phyloP scores from a whole-genome alignment of 148 eudicot species.

The Vaccinium darrowii region DNA sequence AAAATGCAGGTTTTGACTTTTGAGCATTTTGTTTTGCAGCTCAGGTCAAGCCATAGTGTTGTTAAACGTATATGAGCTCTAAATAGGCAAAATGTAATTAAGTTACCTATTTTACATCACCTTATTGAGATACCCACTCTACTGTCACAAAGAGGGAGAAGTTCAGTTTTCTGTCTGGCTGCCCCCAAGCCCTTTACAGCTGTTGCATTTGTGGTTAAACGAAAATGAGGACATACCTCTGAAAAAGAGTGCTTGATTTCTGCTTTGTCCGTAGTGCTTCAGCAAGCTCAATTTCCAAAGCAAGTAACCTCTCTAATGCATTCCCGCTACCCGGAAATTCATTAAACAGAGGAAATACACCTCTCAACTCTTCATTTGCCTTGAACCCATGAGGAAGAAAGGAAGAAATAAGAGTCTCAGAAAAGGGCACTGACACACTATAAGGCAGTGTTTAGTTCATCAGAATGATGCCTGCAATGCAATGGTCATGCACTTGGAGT shows the following conservation, averaged over 20 bases:
- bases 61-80: constrained; percentile 1
- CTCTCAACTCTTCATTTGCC: constrained; percentile 77
- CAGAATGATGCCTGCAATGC: constrained; percentile 1
- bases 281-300: constrained; percentile 95
- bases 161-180: neutral
- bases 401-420: constrained; percentile 1
- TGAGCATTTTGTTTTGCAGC: neutral
- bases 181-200: neutral
- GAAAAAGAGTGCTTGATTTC: constrained; percentile 61
- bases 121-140: neutral
- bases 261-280: constrained; percentile 78
- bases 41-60: neutral
- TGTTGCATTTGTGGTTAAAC: neutral
- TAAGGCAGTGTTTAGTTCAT: neutral
- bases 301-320: constrained; percentile 90
- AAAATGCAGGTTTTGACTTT: neutral
- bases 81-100: neutral
- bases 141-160: neutral
- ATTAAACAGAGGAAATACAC: constrained; percentile 55
- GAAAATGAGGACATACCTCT: constrained; percentile 53
- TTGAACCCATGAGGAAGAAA: constrained; percentile 16
- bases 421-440: neutral
- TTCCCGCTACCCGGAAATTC: constrained; percentile 64
- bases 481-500: neutral
- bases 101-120: neutral